Base-by-base conservation (phyloP, 176 grass and related monocot genomes). In the Oryza meyeriana region DNA sequence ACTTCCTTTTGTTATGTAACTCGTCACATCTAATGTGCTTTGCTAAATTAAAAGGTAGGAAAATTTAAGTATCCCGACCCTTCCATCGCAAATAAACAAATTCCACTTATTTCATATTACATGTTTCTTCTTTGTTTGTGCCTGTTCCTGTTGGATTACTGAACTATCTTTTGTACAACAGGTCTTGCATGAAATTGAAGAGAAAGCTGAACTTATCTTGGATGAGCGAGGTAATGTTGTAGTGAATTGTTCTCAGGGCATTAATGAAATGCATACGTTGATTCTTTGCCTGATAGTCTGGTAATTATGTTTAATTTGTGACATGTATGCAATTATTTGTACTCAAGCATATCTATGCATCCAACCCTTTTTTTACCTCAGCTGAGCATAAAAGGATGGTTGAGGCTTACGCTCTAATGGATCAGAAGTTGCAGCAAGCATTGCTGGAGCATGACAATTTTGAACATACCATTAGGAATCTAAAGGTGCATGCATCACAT, bases 151-250 rank as follows among this genome's bases (percentile, higher is more conserved):
- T 8, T 33, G 58, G 29, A 32, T 87, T 65, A 22, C 82, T 79
- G 69, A 90, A 24, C 78, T 80, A 38, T 75, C 10, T 77, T 24
- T 70, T 85, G 69, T 29, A 32, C 29, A 86, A 64, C 80, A 99
- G 96, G 89, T 99, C 45, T 85, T 99, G 79, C 93, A 91, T 76
- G 96, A 99, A 86, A 99, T 99, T 55, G 96, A 99, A 88, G 93
- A 85, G 73, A 99, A 99, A 75, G 96, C 96, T 47, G 93, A 94
- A 67, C 87, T 99, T 64, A 99, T 99, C 36, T 89, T 99, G 78
- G 96, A 93, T 83, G 96, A 99, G 85, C 89, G 96, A 88, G 91
- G 96, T 99, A 57, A 50, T 24, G 69, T 84, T 82, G 33, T 48
- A 9, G 52, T 78, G 47, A 57, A 71, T 27, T 39, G 16, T 64